Base-by-base conservation (phyloP, 73 alveolate genomes). In the Paramecium caudatum region DNA sequence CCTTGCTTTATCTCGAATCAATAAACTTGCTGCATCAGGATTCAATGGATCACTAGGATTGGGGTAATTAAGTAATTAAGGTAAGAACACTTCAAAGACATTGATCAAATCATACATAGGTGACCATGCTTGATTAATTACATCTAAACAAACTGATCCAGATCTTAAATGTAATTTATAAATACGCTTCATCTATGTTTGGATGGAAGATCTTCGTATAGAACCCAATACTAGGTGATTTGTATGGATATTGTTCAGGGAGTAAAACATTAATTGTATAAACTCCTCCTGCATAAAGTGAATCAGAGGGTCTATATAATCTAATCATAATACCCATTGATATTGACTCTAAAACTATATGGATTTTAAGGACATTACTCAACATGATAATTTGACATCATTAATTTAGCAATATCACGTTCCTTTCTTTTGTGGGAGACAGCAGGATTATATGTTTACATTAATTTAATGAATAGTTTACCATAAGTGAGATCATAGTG, bases 1-100 rank as follows among this genome's bases (percentile, higher is more conserved):
- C 90, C 91, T 82, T 19, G 94, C 93, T 30, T 62, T 49, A 74
- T 94, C 95, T 46, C 92, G 94, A 43, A 88, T 82, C 90, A 95
- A 55, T 81, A 97, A 80, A 27, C 94, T 70, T 0, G 99, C 99
- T 30, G 99, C 99, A 36, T 97, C 98, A 12, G 96, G 94, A 90
- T 97, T 97, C 33, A 97, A 93, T 25, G 99, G 99, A 91, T 97
- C 99, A n/a, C 90, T 91, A 19, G 99, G 99, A 91, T 97, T 97
- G 15, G 99, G 99, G 92, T 97, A 96, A 49, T 95, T 93, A 43
- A 97, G 95, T 90, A 97, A 92, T 90, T 97, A 97, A 16, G 99
- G 99, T 15, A 97, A 91, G 82, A 97, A 96, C 23, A 92, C 96
- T 55, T 96, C 99, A 62, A 97, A 96, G 16, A 97, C 94, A 90